phyloP scores from a whole-genome alignment of 2,329 filamentous ascomycete species.

The Dothideomycetidae sp. region DNA sequence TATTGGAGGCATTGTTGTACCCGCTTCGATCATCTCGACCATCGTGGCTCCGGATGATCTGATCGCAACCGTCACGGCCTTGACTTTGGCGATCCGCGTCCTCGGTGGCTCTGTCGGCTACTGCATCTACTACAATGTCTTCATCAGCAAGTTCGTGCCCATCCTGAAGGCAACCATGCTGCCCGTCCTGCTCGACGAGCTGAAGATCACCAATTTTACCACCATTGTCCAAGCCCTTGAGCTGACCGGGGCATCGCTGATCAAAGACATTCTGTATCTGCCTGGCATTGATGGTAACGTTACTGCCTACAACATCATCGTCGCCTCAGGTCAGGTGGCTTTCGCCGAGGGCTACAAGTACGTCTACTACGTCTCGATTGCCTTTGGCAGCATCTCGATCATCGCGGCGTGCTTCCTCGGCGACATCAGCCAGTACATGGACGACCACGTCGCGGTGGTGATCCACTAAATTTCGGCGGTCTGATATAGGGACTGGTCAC shows the following conservation, averaged over 20 bases:
- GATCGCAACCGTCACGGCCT: conserved; percentile 53
- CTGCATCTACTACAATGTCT: conserved; percentile 38
- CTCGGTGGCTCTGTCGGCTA: conserved; percentile 46
- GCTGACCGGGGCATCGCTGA: conserved; percentile 39
- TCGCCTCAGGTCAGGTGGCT: conserved; percentile 41
- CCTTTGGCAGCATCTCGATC: conserved; percentile 43
- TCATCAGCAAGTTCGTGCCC: conserved; percentile 33
- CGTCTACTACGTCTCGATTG: conserved; percentile 49
- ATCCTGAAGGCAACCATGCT: conserved; percentile 36
- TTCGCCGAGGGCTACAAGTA: conserved; percentile 46
- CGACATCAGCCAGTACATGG: conserved; percentile 23
- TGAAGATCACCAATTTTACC: conserved; percentile 35
- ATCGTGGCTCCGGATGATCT: conserved; percentile 57
- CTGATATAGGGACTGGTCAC: too few relatives aligned
- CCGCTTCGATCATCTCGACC: conserved; percentile 48
- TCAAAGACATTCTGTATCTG: conserved; percentile 34
- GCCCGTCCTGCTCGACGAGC: conserved; percentile 32
- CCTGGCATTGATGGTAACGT: conserved; percentile 40
- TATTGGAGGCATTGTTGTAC: conserved; percentile 54
- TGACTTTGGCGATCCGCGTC: conserved; percentile 55
- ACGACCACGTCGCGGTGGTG: conserved; percentile 15
- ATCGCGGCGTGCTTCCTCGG: conserved; percentile 45
- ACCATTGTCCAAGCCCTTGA: conserved; percentile 38
- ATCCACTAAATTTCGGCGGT: conserved; percentile 8
- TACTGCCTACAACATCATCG: conserved; percentile 37